phyloP scores from a whole-genome alignment of 2,329 filamentous ascomycete genomes.

The Beauveria caledonica region DNA sequence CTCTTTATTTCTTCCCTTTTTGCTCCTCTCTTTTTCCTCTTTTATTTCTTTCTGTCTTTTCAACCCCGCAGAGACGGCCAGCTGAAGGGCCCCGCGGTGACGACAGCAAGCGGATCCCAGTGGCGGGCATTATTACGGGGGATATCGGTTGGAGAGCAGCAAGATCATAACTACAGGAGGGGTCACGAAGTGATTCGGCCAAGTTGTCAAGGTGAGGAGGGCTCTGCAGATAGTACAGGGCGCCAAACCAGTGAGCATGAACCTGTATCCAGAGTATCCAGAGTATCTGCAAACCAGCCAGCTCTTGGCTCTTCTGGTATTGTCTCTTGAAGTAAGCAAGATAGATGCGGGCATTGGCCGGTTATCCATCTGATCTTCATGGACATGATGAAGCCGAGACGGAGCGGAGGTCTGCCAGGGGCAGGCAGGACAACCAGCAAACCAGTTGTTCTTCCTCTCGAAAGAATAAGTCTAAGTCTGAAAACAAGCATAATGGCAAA shows the following conservation, averaged over 20 bases:
- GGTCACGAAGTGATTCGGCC: background rate
- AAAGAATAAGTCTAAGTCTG: background rate
- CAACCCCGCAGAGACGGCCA: too few relatives aligned
- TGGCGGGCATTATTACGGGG: background rate
- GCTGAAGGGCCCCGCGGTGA: slow-evolving; percentile 3
- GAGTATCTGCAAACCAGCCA: too few relatives aligned
- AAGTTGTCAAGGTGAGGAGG: background rate
- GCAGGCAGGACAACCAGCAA: background rate
- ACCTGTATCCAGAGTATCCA: background rate
- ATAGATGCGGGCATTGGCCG: background rate
- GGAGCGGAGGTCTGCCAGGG: background rate
- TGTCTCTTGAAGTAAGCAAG: too few relatives aligned
- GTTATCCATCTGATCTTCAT: background rate
- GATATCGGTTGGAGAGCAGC: background rate
- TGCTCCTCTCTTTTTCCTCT: too few relatives aligned
- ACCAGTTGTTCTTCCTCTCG: too few relatives aligned
- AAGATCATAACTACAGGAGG: background rate
- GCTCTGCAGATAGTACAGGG: background rate
- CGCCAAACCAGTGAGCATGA: background rate
- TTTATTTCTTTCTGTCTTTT: too few relatives aligned
- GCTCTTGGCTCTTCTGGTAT: background rate
- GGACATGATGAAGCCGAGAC: background rate
- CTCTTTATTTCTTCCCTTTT: too few relatives aligned
- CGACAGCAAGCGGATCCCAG: background rate
- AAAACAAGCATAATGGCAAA: background rate